A percentile compares a stretch with the other conserved stretches of the same genome.
Evolutionary conservation across 2,329 filamentous ascomycete species (phyloP).

Genomic region (Blumeria graminis): DNA sequence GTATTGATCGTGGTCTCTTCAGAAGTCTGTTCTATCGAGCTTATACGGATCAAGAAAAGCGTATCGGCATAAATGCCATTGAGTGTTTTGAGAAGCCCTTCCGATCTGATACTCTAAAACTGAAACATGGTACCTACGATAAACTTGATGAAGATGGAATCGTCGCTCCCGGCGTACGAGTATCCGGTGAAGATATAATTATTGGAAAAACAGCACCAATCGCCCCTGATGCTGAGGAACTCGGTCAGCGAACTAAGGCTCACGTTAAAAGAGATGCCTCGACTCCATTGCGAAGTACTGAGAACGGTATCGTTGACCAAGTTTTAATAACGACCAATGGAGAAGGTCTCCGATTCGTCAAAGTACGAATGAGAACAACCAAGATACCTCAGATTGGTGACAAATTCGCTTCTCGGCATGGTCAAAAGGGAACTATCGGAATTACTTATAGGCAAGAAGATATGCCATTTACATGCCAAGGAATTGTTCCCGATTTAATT

Average conservation of each 20-base stretch:
- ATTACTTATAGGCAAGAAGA: conserved; percentile 95
- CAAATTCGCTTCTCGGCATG: conserved; percentile 97
- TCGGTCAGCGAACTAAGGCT: conserved; percentile 71
- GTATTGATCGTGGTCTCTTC: conserved; percentile 92
- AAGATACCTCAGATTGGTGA: conserved; percentile 98
- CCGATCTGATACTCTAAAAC: conserved; percentile 61
- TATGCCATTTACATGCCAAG: conserved; percentile 91
- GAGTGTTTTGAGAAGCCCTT: conserved; percentile 93
- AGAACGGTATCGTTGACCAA: conserved; percentile 87
- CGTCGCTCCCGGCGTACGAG: conserved; percentile 75
- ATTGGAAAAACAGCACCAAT: conserved; percentile 97
- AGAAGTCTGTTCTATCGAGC: conserved; percentile 93
- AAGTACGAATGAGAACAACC: conserved; percentile 88
- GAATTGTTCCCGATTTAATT: conserved; percentile 82
- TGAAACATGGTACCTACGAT: conserved; percentile 91
- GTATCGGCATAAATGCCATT: conserved; percentile 75
- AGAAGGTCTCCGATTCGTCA: conserved; percentile 86
- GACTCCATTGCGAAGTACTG: conserved; percentile 79
- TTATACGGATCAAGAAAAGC: conserved; percentile 93
- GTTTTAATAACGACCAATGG: conserved; percentile 87
- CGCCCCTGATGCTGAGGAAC: conserved; percentile 73
- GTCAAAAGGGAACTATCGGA: conserved; percentile 97
- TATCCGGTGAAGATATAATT: conserved; percentile 95
- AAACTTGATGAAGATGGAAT: conserved; percentile 95
- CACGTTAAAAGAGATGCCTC: conserved; percentile 92